Base-by-base conservation (phyloP, 2,329 filamentous ascomycete species). In the Xylariaceae sp. region DNA sequence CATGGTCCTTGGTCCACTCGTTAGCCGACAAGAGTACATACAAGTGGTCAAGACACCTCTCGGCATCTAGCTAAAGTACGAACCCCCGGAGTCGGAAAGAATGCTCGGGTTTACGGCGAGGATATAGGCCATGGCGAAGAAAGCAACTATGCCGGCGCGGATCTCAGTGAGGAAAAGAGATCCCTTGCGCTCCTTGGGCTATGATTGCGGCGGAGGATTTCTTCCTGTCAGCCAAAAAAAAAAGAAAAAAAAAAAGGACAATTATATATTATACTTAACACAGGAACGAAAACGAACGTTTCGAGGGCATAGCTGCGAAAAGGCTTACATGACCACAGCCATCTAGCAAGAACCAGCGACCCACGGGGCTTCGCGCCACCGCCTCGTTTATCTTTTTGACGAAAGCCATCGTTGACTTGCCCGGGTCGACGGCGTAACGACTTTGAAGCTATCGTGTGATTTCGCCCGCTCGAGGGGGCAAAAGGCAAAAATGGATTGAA, bases 91-190 rank as follows among this genome's bases (percentile, higher is more conserved):
- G 31, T 69, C 65, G 34, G 64, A 51, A 39, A 69, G 58, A 49
- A 69, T 67, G 50, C 65, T 66, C 1, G 66, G 59, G 47, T 69
- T 68, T 11, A 69, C 67, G 9, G 67, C 66, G 32, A 69, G 57
- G 43, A 69, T 69, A 47, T 86, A 86, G 50, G 83, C 83, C 85
- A 86, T 85, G 27, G 80, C 79, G 65, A 82, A 81, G 67, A 81
- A 82, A 19, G 88, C 91, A 30, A 89, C 88, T 39, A 95, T 73
- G 47, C 90, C 90, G 56, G 88, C 90, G 58, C 90, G 86, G 51
- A 95, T 76, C 73, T 95, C 90, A 47, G 89, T 95, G 65, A 89
- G 83, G 75, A 95, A 95, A 64, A 80, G 79, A 34, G 88, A 86
- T 27, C 85, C 85, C 67, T 88, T 86, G 51, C 88, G 83, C 70